These are phyloP conservation scores for Microdochium nivale DNA, from an alignment of 2,329 filamentous ascomycete species.

Conservation along the genomic window DNA sequence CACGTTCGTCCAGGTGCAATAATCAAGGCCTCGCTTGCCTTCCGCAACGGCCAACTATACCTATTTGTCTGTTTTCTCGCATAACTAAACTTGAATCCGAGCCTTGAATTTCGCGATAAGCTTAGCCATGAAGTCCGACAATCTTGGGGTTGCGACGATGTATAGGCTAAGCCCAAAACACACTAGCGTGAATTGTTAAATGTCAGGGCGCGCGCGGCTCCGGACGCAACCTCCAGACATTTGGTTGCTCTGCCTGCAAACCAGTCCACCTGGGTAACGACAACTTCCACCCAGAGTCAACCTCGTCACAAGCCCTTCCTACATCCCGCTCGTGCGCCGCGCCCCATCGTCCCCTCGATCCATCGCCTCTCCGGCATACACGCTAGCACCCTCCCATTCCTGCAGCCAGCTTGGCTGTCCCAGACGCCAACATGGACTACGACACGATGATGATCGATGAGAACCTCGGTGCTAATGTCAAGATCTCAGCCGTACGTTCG, in stretches of 20 bases:
- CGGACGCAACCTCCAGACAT: not conserved
- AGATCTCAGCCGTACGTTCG: conserved; percentile 47
- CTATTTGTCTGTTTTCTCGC: too few species aligned
- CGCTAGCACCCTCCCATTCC: not conserved
- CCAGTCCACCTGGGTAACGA: not conserved
- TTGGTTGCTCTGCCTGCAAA: not conserved
- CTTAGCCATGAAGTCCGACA: too few species aligned
- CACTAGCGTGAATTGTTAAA: not conserved
- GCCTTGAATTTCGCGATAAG: too few species aligned
- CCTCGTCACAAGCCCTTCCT: not conserved
- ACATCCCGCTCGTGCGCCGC: not conserved
- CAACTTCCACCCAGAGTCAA: not conserved
- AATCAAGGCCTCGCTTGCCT: too few species aligned
- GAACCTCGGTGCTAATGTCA: conserved; percentile 46
- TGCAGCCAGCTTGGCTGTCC: not conserved
- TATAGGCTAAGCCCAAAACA: not conserved
- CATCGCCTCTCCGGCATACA: not conserved
- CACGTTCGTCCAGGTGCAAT: too few species aligned
- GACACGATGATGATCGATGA: conserved; percentile 54
- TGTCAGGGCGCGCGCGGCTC: not conserved
- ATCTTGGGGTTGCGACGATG: not conserved
- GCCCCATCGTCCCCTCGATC: not conserved
- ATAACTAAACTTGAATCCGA: too few species aligned
- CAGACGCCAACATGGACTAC: conserved; percentile 40
- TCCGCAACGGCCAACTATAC: too few species aligned